Conservation (phyloP, 2,329 filamentous ascomycete species). For the Xylariomycetidae sp. region DNA sequence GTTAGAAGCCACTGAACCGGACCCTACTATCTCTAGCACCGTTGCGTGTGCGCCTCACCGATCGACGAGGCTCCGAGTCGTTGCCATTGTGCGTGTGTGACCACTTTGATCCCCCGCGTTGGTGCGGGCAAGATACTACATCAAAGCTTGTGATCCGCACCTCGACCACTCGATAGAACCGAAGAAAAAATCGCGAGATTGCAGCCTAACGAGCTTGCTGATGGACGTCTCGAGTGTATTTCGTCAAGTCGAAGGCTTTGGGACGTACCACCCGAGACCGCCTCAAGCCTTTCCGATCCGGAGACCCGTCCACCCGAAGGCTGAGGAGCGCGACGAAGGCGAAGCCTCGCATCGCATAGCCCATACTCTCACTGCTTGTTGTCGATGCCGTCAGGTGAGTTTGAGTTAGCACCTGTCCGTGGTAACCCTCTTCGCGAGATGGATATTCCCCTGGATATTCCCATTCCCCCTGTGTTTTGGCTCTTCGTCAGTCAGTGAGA, state of each 20-base stretch:
- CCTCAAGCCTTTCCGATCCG: constrained; percentile 25
- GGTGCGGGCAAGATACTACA: constrained; percentile 13
- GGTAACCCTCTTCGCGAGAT: neutral
- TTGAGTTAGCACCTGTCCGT: neutral
- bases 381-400: constrained; percentile 71
- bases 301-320: constrained; percentile 22
- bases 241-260: constrained; percentile 48
- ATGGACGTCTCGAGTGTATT: constrained; percentile 61
- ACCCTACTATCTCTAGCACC: no score
- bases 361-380: constrained; percentile 76
- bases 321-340: constrained; percentile 41
- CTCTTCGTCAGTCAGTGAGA: constrained; percentile 6
- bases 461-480: neutral
- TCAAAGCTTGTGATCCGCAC: constrained; percentile 10
- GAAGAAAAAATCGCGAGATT: no score
- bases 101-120: constrained; percentile 14
- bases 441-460: neutral
- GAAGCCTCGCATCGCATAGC: constrained; percentile 61
- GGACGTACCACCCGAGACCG: constrained; percentile 37
- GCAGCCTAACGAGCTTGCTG: constrained; percentile 14
- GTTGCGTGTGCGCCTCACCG: no score
- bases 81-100: constrained; percentile 22
- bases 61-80: no score
- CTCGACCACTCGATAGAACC: constrained; percentile 3
- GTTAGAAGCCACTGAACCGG: no score